phyloP scores from a whole-genome alignment of 257 asterid genomes.

The Penstemon barbatus region DNA sequence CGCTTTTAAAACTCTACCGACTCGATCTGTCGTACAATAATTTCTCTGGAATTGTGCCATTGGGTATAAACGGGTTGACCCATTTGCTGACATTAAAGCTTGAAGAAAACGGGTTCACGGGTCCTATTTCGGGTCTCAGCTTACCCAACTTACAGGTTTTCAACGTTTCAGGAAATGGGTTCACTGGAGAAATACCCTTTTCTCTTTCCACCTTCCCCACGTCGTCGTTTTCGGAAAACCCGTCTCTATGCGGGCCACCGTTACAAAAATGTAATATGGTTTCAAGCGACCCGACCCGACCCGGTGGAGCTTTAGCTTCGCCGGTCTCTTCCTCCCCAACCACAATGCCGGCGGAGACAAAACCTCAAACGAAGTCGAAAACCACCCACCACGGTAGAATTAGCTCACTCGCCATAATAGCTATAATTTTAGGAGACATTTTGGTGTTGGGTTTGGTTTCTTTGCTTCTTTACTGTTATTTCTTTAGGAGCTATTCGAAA shows the following conservation, averaged over 20 bases:
- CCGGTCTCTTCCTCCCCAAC: constrained; percentile 69
- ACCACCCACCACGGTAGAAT: constrained; percentile 41
- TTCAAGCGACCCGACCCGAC: constrained; percentile 44
- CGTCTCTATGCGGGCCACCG: constrained; percentile 63
- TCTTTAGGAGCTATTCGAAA: constrained; percentile 46
- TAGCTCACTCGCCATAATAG: constrained; percentile 54
- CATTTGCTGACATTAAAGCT: constrained; percentile 63
- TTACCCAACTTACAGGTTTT: constrained; percentile 64
- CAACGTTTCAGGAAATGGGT: constrained; percentile 64
- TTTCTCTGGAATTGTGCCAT: constrained; percentile 60
- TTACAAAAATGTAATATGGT: constrained; percentile 43
- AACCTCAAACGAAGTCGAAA: constrained; percentile 31
- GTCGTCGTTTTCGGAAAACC: constrained; percentile 53
- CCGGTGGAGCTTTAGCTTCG: constrained; percentile 57
- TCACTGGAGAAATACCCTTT: constrained; percentile 53
- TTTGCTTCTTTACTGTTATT: constrained; percentile 61
- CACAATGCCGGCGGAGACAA: constrained; percentile 43
- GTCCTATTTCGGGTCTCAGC: constrained; percentile 45
- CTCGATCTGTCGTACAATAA: constrained; percentile 78
- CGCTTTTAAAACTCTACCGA: constrained; percentile 53
- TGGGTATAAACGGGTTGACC: constrained; percentile 39
- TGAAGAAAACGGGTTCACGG: constrained; percentile 63
- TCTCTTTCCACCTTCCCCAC: constrained; percentile 55
- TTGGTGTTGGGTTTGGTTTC: constrained; percentile 52
- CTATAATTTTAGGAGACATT: constrained; percentile 69